These are phyloP conservation scores for Afroboletus lepidellus DNA, from an alignment of 1,284 basidiomycete species.

Conservation along the genomic window DNA sequence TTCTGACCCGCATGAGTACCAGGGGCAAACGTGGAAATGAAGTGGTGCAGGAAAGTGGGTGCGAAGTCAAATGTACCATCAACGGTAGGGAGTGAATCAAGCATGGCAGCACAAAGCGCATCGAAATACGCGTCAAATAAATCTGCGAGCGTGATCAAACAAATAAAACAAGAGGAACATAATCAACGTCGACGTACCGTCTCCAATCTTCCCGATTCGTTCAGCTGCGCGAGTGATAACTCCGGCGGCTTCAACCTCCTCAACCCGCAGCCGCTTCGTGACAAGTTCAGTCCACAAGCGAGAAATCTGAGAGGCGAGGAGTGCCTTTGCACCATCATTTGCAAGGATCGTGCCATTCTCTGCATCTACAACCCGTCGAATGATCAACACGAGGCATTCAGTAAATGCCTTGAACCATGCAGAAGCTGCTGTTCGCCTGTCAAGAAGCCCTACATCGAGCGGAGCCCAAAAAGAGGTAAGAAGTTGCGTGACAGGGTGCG, in stretches of 20 bases:
- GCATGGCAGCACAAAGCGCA: conserved; percentile 29
- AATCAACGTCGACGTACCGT: conserved; percentile 36
- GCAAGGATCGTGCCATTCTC: conserved; percentile 3
- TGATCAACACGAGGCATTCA: conserved; percentile 66
- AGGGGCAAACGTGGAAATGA: conserved; percentile 34
- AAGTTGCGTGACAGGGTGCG: conserved; percentile 44
- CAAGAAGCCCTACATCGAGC: conserved; percentile 56
- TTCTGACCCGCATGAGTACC: conserved; percentile 30
- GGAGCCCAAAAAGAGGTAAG: conserved; percentile 79
- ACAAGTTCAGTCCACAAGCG: conserved; percentile 51
- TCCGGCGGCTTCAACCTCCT: conserved; percentile 43
- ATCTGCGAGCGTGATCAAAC: conserved; percentile 32
- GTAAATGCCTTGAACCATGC: conserved; percentile 69
- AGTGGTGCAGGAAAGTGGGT: conserved; percentile 43
- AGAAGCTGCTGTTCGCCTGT: conserved; percentile 45
- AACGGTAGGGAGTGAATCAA: conserved; percentile 2
- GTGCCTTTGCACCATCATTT: conserved; percentile 18
- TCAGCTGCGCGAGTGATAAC: conserved; percentile 46
- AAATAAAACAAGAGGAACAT: conserved; percentile 1
- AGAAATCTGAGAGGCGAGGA: conserved; percentile 48
- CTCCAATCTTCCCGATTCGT: conserved; percentile 41
- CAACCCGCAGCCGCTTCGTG: conserved; percentile 44
- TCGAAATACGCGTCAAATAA: conserved; percentile 51
- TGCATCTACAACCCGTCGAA: conserved; percentile 36
- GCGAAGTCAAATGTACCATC: conserved; percentile 34